Evolutionary conservation across 441 rosid genomes (phyloP).

Genomic region (Syzygium syzygioides): DNA sequence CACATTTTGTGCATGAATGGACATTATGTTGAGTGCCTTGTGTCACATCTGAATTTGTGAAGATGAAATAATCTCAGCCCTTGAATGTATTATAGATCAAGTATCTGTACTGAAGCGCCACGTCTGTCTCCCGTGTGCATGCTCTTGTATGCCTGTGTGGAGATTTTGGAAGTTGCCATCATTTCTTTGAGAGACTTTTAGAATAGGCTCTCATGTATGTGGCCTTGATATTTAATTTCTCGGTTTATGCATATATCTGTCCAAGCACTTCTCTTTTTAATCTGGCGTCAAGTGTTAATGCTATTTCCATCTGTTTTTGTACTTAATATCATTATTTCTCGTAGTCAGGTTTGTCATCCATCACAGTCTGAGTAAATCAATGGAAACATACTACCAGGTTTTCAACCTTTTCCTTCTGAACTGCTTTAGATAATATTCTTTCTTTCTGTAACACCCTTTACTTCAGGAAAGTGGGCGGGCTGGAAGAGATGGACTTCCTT

Average conservation of each 20-base stretch:
- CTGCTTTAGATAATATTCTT: slow-evolving; percentile 4
- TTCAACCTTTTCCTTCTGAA: slow-evolving; percentile 11
- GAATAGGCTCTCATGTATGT: neutral
- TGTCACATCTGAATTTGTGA: neutral
- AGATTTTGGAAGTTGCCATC: neutral
- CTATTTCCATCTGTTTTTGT: neutral
- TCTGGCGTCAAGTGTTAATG: neutral
- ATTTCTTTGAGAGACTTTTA: neutral
- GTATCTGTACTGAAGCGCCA: neutral
- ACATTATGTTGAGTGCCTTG: neutral
- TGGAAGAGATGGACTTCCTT: slow-evolving; percentile 96
- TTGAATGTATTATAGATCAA: neutral
- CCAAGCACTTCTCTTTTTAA: neutral
- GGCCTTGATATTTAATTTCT: neutral
- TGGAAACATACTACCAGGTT: slow-evolving; percentile 99
- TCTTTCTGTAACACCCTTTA: slow-evolving; percentile 20
- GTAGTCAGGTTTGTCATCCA: slow-evolving; percentile 99
- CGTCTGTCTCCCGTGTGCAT: neutral
- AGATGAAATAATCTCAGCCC: neutral
- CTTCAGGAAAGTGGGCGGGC: slow-evolving; percentile 97
- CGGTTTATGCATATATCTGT: neutral
- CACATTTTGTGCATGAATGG: neutral
- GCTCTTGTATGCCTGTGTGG: neutral
- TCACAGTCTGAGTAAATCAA: slow-evolving; percentile 97
- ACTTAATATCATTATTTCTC: slow-evolving; percentile 20